Conservation (phyloP, 306 rosid genomes). For the Prunus mira region DNA sequence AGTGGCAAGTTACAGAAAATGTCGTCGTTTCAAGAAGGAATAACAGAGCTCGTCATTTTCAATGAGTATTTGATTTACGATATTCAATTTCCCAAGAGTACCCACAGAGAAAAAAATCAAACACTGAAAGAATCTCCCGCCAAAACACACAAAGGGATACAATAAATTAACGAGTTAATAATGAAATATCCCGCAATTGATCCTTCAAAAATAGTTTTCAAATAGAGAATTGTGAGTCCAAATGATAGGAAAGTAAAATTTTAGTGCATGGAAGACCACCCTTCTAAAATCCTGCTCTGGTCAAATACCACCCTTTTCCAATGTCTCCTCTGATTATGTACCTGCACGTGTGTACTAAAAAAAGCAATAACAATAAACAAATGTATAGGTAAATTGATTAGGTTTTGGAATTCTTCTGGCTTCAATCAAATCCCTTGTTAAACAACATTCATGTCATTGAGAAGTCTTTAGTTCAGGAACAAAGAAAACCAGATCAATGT, state of each 20-base stretch:
- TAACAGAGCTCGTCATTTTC: background rate
- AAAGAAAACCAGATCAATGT: too few relatives aligned
- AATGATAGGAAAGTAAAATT: slow-evolving; percentile 2
- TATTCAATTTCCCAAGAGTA: slow-evolving; percentile 3
- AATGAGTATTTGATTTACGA: background rate
- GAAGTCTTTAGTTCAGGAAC: too few relatives aligned
- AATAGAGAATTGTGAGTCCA: background rate
- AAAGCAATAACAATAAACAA: background rate
- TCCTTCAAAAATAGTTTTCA: too few relatives aligned
- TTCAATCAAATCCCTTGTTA: too few relatives aligned
- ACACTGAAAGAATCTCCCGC: slow-evolving; percentile 5
- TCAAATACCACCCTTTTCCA: slow-evolving; percentile 9
- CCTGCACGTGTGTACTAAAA: slow-evolving; percentile 14
- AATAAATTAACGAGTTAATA: background rate
- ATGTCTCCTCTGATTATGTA: slow-evolving; percentile 21
- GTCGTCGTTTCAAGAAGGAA: too few relatives aligned
- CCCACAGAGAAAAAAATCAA: background rate
- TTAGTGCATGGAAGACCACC: slow-evolving; percentile 23
- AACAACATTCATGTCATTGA: too few relatives aligned
- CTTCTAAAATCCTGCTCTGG: background rate
- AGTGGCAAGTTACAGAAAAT: background rate
- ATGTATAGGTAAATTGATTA: background rate
- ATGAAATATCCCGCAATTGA: too few relatives aligned
- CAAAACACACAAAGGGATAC: background rate
- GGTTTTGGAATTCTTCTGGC: too few relatives aligned